phyloP scores from a whole-genome alignment of 2,329 filamentous ascomycete genomes.

The Grosmannia serpens region DNA sequence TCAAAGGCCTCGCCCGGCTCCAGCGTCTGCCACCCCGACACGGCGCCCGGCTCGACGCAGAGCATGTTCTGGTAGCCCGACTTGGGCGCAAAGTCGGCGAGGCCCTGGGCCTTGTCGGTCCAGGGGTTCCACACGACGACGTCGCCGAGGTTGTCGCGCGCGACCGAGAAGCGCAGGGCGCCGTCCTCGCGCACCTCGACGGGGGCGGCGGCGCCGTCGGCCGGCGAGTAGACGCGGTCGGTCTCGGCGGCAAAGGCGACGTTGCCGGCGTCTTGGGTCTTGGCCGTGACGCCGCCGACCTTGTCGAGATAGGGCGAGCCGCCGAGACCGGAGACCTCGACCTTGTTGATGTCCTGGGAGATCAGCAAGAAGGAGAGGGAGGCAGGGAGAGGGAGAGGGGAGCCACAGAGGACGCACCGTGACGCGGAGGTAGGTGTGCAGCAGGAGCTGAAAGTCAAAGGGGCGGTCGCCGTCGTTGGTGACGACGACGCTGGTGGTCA shows the following conservation, averaged over 20 bases:
- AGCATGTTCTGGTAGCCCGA: slow-evolving; percentile 89
- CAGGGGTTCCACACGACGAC: slow-evolving; percentile 97
- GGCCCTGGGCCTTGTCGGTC: slow-evolving; percentile 69
- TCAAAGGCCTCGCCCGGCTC: slow-evolving; percentile 64
- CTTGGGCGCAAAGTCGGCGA: slow-evolving; percentile 80
- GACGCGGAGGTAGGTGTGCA: slow-evolving; percentile 83
- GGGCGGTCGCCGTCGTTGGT: slow-evolving; percentile 73
- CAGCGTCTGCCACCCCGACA: slow-evolving; percentile 70
- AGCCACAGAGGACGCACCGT: slow-evolving; percentile 43
- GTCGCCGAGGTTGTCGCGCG: slow-evolving; percentile 74
- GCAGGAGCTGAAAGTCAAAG: slow-evolving; percentile 83
- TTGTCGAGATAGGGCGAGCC: slow-evolving; percentile 76
- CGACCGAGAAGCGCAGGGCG: slow-evolving; percentile 57
- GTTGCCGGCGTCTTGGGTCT: slow-evolving; percentile 48
- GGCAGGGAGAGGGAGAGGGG: neutral
- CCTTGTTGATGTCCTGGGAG: slow-evolving; percentile 64
- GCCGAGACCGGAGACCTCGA: slow-evolving; percentile 65
- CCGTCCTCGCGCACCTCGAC: slow-evolving; percentile 52
- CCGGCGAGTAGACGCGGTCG: slow-evolving; percentile 77
- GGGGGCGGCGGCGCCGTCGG: slow-evolving; percentile 45
- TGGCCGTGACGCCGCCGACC: slow-evolving; percentile 51
- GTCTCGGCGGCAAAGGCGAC: slow-evolving; percentile 67
- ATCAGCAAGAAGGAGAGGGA: neutral
- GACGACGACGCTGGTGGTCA: slow-evolving; percentile 75
- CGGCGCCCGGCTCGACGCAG: slow-evolving; percentile 83